Percentiles rank a stretch among this genome's conserved stretches.
These are phyloP conservation scores for Trichophyton equinum DNA, from an alignment of 2,329 filamentous ascomycete species.

Conservation along the genomic window DNA sequence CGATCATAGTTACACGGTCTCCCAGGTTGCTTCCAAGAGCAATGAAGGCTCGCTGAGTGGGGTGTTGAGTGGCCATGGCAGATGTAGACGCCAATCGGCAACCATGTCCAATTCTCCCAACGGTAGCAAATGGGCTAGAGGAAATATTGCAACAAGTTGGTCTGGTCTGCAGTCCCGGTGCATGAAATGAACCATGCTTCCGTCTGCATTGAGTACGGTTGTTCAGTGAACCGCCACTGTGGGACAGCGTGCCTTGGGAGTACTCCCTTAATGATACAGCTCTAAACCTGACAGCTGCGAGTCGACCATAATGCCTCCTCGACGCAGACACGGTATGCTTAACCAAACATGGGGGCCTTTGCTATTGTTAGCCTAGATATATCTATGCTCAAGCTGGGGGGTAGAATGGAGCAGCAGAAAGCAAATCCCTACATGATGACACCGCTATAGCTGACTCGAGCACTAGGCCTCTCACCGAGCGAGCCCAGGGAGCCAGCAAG, in stretches of 20 bases:
- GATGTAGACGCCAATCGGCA: background rate
- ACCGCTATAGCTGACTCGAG: background rate
- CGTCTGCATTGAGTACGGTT: background rate
- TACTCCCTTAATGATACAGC: background rate
- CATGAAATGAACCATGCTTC: background rate
- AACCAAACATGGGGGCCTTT: background rate
- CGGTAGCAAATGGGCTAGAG: background rate
- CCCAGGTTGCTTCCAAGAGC: constrained; percentile 89
- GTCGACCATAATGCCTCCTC: background rate
- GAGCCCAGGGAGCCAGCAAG: background rate
- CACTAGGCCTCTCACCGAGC: background rate
- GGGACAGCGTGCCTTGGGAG: background rate
- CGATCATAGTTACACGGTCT: constrained; percentile 72
- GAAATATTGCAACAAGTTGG: background rate
- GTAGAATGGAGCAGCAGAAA: too few species aligned
- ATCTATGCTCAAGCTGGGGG: background rate
- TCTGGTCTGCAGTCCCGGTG: background rate
- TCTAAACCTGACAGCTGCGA: background rate
- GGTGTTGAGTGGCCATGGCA: background rate
- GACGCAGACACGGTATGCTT: background rate
- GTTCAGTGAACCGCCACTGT: background rate
- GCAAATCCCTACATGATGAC: background rate
- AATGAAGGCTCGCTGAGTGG: constrained; percentile 49
- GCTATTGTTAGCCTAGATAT: background rate
- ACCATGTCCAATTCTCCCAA: background rate